A percentile compares a stretch with the other conserved stretches of the same genome.
These are phyloP conservation scores for Caryopteris hybrid DNA, from an alignment of 305 asterid genomes.

Conservation along the genomic window DNA sequence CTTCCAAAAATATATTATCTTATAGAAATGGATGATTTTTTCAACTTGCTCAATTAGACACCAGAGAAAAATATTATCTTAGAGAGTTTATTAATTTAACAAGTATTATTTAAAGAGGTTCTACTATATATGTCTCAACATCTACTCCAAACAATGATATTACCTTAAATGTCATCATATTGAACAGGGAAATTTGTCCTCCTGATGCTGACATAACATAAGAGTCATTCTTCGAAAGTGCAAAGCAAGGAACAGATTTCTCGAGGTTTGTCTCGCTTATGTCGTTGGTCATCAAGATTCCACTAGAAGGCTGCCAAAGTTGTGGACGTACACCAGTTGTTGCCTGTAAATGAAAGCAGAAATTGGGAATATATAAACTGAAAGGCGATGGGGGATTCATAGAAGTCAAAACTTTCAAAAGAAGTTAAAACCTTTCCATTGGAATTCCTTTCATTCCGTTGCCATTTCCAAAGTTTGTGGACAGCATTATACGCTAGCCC, in stretches of 20 bases:
- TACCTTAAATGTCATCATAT: constrained; percentile 52
- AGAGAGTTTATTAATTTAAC: no score
- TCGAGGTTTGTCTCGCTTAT: constrained; percentile 45
- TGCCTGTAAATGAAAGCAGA: constrained; percentile 25
- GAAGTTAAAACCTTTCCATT: constrained; percentile 43
- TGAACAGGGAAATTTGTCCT: constrained; percentile 48
- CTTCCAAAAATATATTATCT: no score
- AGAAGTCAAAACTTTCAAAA: constrained; percentile 4
- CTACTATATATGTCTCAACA: background rate
- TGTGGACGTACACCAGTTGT: constrained; percentile 38
- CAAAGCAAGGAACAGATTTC: constrained; percentile 55
- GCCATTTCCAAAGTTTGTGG: constrained; percentile 85
- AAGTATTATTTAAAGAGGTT: no score
- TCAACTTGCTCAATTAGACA: no score
- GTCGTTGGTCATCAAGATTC: constrained; percentile 47
- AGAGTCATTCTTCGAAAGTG: constrained; percentile 54
- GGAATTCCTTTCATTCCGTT: constrained; percentile 35
- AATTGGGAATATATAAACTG: background rate
- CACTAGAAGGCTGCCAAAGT: constrained; percentile 57
- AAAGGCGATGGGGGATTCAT: background rate
- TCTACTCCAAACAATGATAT: background rate
- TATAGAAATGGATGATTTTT: no score
- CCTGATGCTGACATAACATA: constrained; percentile 56
- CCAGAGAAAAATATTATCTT: no score
- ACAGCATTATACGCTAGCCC: constrained; percentile 62